These are phyloP conservation scores for Phylloporus arenicola DNA, from an alignment of 768 basidiomycete genomes.

Conservation along the genomic window DNA sequence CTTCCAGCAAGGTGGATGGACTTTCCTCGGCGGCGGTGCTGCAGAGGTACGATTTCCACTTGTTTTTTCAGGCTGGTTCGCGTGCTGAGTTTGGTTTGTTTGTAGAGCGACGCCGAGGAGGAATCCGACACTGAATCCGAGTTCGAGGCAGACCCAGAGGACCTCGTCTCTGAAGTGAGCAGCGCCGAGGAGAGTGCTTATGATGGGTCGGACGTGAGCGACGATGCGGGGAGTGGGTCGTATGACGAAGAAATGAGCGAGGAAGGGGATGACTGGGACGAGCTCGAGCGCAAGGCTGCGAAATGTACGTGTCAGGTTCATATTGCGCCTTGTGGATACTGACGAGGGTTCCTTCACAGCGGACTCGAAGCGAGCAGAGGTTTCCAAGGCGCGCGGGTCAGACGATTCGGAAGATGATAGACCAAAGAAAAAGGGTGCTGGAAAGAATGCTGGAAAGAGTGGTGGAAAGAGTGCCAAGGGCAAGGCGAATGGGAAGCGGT, in stretches of 20 bases:
- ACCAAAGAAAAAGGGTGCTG: conserved; percentile 36
- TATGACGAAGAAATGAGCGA: conserved; percentile 55
- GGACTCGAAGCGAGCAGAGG: conserved; percentile 45
- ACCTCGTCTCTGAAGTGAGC: conserved; percentile 37
- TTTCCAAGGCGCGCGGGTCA: conserved; percentile 37
- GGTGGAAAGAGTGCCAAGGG: conserved; percentile 19
- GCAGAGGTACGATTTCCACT: conserved; percentile 51
- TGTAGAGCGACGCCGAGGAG: conserved; percentile 54
- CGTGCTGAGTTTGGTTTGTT: conserved; percentile 37
- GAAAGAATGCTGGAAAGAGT: conserved; percentile 19
- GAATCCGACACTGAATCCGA: conserved; percentile 65
- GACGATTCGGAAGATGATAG: conserved; percentile 49
- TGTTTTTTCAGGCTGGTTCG: conserved; percentile 1
- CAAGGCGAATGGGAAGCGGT: conserved; percentile 41
- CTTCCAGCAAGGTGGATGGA: conserved; percentile 98
- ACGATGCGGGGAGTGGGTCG: conserved; percentile 60
- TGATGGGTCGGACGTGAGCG: conserved; percentile 48
- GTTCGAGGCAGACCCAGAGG: conserved; percentile 49
- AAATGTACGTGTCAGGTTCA: conserved; percentile 49
- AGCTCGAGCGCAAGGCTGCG: conserved; percentile 86
- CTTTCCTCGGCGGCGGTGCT: conserved; percentile 70
- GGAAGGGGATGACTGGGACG: conserved; percentile 93
- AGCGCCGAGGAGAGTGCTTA: conserved; percentile 53
- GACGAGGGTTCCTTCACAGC: conserved; percentile 27
- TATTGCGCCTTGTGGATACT: background rate